A percentile compares a stretch with the other conserved stretches of the same genome.
Evolutionary conservation across 2,329 filamentous ascomycete genomes (phyloP).

Genomic region (Fusarium austroafricanum): DNA sequence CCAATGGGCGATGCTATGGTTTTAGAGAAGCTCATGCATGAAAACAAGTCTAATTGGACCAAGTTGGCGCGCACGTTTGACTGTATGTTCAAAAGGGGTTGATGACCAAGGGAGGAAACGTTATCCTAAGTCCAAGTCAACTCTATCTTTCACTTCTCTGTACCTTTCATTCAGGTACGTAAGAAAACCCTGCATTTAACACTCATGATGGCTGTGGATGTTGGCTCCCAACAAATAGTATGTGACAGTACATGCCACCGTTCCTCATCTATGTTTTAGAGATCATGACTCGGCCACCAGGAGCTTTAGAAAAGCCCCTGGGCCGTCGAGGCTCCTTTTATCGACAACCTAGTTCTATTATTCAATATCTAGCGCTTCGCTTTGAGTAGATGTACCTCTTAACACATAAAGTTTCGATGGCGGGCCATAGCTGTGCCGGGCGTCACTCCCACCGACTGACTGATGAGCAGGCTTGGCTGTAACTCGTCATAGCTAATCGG

Average conservation of each 20-base stretch:
- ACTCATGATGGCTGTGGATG: not conserved
- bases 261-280: not conserved
- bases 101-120: not conserved
- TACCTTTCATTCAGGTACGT: not conserved
- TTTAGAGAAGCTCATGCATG: conserved; percentile 5
- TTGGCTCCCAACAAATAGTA: not conserved
- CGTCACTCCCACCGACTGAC: not conserved
- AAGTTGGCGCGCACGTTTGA: conserved; percentile 4
- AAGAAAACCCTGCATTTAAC: not conserved
- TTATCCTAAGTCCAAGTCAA: not conserved
- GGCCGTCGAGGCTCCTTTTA: not conserved
- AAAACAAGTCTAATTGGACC: conserved; percentile 9
- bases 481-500: not conserved
- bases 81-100: not conserved
- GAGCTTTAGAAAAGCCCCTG: not conserved
- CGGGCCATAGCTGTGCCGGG: not conserved
- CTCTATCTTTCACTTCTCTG: not conserved
- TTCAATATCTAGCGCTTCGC: not conserved
- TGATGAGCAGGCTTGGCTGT: not conserved
- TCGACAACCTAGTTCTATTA: not conserved
- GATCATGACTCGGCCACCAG: not conserved
- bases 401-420: not conserved
- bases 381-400: not conserved
- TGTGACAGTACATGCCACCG: not conserved
- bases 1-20: not conserved